Percentiles rank a stretch among this genome's conserved stretches.
phyloP scores from a whole-genome alignment of 2,329 filamentous ascomycete species.

The Colletotrichum somersetense region DNA sequence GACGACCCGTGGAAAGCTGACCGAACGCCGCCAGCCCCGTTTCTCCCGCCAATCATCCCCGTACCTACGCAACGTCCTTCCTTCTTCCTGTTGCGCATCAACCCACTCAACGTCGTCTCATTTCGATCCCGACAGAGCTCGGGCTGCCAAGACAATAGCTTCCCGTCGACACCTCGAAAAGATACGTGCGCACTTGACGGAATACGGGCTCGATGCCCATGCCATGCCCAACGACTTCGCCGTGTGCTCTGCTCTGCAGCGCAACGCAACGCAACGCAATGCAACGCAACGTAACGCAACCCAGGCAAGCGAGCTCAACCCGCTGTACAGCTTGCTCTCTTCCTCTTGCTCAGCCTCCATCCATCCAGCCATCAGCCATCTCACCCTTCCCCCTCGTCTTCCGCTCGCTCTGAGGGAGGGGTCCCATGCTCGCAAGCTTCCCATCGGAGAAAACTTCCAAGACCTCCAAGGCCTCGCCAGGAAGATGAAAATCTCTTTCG shows the following conservation, averaged over 20 bases:
- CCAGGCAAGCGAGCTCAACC: constrained; percentile 27
- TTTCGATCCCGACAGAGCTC: constrained; percentile 23
- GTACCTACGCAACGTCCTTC: neutral
- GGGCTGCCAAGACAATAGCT: constrained; percentile 39
- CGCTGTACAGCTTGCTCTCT: neutral
- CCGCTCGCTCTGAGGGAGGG: constrained; percentile 1
- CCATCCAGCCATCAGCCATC: neutral
- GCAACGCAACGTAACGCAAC: neutral
- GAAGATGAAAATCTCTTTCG: neutral
- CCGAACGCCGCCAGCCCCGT: constrained; percentile 21
- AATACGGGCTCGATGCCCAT: constrained; percentile 6
- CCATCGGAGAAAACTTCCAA: constrained; percentile 32
- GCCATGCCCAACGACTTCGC: constrained; percentile 7
- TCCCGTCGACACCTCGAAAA: constrained; percentile 20
- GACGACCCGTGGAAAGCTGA: constrained; percentile 8
- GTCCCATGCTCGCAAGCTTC: constrained; percentile 20
- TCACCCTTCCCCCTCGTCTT: constrained; percentile 11
- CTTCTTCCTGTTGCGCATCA: constrained; percentile 29
- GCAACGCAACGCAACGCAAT: neutral
- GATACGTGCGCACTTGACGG: constrained; percentile 20
- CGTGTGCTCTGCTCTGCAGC: constrained; percentile 18
- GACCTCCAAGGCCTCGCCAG: constrained; percentile 8
- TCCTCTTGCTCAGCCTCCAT: no score
- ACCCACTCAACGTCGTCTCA: constrained; percentile 36
- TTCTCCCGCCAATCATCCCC: constrained; percentile 28